phyloP scores from a whole-genome alignment of 2,329 filamentous ascomycete species.

The Colletotrichum shisoi region DNA sequence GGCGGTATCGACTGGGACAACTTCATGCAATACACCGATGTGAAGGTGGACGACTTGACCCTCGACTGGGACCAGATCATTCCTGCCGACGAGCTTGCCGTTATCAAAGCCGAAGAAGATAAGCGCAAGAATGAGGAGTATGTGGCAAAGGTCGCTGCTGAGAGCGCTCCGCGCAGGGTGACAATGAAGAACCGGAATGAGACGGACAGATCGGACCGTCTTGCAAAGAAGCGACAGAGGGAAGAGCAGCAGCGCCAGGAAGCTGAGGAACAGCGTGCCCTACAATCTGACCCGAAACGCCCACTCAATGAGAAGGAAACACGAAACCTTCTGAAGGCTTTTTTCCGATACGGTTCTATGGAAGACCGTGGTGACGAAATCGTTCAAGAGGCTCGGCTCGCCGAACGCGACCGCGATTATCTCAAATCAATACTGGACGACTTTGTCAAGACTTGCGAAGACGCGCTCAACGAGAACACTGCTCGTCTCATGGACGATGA shows the following conservation, averaged over 20 bases:
- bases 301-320: conserved; percentile 92
- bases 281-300: conserved; percentile 83
- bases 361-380: conserved; percentile 89
- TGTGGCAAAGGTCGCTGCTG: conserved; percentile 80
- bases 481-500: conserved; percentile 81
- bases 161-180: conserved; percentile 82
- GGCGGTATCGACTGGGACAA: conserved; percentile 87
- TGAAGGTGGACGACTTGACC: conserved; percentile 82
- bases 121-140: conserved; percentile 83
- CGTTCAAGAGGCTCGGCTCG: conserved; percentile 83
- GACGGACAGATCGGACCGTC: conserved; percentile 69
- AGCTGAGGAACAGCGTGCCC: conserved; percentile 75
- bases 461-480: conserved; percentile 71
- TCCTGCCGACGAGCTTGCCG: conserved; percentile 87
- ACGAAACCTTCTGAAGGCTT: conserved; percentile 87
- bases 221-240: conserved; percentile 71
- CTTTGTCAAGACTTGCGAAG: conserved; percentile 67
- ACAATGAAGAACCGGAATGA: conserved; percentile 67
- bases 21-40: conserved; percentile 97
- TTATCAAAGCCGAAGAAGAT: conserved; percentile 88
- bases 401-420: conserved; percentile 81
- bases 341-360: conserved; percentile 88
- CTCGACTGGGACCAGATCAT: conserved; percentile 99
- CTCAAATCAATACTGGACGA: conserved; percentile 79
- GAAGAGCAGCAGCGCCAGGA: conserved; percentile 75